Conservation (phyloP, 1,284 basidiomycete genomes). For the Irpex lacteus region DNA sequence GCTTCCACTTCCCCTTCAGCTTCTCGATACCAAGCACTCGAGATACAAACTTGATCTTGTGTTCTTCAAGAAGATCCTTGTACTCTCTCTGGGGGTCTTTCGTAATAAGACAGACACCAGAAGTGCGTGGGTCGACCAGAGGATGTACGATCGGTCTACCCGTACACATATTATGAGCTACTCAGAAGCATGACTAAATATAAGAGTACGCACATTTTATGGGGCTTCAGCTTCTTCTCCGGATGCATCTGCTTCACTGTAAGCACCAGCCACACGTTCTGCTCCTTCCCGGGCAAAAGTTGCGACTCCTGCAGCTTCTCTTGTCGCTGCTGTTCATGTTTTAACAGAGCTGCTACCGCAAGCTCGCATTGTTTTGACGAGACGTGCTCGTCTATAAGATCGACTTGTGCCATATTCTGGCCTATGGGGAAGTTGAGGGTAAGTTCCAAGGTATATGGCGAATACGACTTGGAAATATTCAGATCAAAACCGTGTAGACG, state of each 20-base stretch:
- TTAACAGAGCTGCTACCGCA: constrained; percentile 75
- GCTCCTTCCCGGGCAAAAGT: constrained; percentile 77
- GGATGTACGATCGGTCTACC: constrained; percentile 77
- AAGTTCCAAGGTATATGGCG: background rate
- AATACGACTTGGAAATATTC: background rate
- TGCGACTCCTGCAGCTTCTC: constrained; percentile 69
- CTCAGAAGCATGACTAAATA: background rate
- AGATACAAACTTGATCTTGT: constrained; percentile 85
- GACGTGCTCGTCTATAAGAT: constrained; percentile 68
- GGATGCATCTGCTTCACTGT: constrained; percentile 80
- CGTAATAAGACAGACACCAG: constrained; percentile 84
- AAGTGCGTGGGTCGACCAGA: constrained; percentile 76
- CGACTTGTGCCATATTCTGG: constrained; percentile 40
- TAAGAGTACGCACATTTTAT: constrained; percentile 68
- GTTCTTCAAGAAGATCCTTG: constrained; percentile 83
- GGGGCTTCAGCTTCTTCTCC: constrained; percentile 77
- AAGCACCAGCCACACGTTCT: constrained; percentile 83
- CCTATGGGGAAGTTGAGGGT: background rate
- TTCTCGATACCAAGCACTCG: constrained; percentile 92
- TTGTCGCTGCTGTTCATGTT: constrained; percentile 64
- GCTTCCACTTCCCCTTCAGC: constrained; percentile 90
- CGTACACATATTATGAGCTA: no score
- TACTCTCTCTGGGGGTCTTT: constrained; percentile 97
- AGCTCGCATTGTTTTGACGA: constrained; percentile 71
- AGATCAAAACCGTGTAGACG: background rate